These are phyloP conservation scores for Dryadomyces sulphureus DNA, from an alignment of 2,329 filamentous ascomycete genomes.

Conservation along the genomic window DNA sequence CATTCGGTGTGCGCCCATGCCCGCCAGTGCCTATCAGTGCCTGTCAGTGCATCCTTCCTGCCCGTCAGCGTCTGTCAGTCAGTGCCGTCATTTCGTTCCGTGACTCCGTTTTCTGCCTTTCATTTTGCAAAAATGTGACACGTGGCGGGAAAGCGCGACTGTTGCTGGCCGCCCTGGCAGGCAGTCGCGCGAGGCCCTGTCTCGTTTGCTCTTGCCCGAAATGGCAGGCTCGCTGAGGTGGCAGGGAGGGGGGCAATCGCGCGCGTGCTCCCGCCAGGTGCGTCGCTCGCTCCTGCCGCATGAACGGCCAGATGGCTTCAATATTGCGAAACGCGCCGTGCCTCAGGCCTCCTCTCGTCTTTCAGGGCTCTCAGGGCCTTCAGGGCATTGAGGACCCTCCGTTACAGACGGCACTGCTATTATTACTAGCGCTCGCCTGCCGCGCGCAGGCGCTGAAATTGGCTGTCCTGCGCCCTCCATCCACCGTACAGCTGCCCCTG, in stretches of 20 bases:
- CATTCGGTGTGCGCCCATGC: too few relatives aligned
- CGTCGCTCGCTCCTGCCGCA: conserved; percentile 6
- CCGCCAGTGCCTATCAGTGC: too few relatives aligned
- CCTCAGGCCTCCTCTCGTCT: conserved; percentile 3
- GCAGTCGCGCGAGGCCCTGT: too few relatives aligned
- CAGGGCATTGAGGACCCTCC: too few relatives aligned
- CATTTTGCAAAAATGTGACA: too few relatives aligned
- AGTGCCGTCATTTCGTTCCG: not conserved
- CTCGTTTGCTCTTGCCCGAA: conserved; percentile 1
- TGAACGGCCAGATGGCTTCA: conserved; percentile 3
- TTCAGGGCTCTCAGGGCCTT: too few relatives aligned
- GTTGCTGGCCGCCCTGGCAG: too few relatives aligned
- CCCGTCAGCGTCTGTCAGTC: not conserved
- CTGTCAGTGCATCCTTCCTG: not conserved
- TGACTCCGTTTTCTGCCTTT: too few relatives aligned
- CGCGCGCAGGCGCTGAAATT: not conserved
- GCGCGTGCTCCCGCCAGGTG: conserved; percentile 1
- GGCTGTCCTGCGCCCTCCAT: not conserved
- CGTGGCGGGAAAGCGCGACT: too few relatives aligned
- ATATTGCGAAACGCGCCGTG: conserved; percentile 9
- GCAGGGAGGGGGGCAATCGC: not conserved
- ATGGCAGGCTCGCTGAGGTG: not conserved
- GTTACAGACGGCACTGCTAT: too few relatives aligned
- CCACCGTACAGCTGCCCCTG: conserved; percentile 5
- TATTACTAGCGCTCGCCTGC: not conserved